Evolutionary conservation across 371 early-diverging fungal species (phyloP).

Genomic region (Coemansia sp.): DNA sequence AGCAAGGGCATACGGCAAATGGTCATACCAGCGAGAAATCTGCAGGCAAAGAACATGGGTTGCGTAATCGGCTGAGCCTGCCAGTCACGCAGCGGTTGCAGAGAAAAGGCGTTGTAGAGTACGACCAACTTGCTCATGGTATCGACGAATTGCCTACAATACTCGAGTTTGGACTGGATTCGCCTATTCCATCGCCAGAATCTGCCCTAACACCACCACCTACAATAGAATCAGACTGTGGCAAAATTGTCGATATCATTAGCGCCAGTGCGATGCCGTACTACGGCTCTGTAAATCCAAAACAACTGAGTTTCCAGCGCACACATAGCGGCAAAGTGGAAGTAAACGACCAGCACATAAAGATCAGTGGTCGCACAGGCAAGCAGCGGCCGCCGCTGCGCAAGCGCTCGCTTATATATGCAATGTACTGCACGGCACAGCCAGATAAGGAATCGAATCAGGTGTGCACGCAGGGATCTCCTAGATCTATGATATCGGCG

Average conservation of each 20-base stretch:
- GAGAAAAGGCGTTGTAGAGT: neutral
- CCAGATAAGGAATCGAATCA: neutral
- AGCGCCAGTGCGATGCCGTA: neutral
- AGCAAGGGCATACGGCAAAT: neutral
- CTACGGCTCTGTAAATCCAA: neutral
- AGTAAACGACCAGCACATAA: neutral
- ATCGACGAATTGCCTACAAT: slow-evolving; percentile 4
- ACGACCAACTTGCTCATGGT: no score
- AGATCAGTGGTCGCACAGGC: neutral
- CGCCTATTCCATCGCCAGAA: slow-evolving; percentile 6
- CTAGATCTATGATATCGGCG: neutral
- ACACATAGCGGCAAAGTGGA: neutral
- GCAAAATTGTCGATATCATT: no score
- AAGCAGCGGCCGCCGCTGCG: slow-evolving; percentile 28
- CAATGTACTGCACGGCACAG: slow-evolving; percentile 44
- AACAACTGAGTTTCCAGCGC: neutral
- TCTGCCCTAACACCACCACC: slow-evolving; percentile 12
- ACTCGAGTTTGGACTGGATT: slow-evolving; percentile 13
- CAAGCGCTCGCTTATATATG: slow-evolving; percentile 45
- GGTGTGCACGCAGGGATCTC: neutral
- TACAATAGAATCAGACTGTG: neutral
- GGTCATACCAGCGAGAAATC: neutral
- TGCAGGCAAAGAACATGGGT: neutral
- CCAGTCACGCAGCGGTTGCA: slow-evolving; percentile 8
- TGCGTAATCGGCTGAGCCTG: slow-evolving; percentile 12